Base-by-base conservation (phyloP, 108 stramenopile genomes). In the Skeletonema grethae region DNA sequence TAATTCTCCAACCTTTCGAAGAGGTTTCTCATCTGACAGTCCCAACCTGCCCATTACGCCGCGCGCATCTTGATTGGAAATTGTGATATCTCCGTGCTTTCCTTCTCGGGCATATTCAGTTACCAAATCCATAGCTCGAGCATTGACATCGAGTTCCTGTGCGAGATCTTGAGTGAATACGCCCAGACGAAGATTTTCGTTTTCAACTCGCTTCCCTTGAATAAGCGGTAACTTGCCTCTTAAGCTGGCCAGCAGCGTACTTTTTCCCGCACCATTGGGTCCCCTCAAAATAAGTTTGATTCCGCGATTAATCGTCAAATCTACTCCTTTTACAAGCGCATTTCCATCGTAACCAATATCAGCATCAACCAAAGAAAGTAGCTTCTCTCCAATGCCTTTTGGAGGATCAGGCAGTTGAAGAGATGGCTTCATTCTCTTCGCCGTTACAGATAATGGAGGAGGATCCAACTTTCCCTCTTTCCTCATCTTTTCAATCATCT, bases 231-330 rank as follows among this genome's bases (percentile, higher is more conserved):
- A 61, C 8, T 72, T 85, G 15, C 95, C 96, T 57, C 97, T 73
- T 10, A 99, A 70, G 0, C 96, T 85, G 59, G 94, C 82, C 60
- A 99, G 56, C 35, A 97, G 61, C 1, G 98, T 97, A 10, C 86
- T 84, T 61, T 99, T 99, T 7, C 97, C 92, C 8, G 93, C 94
- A 15, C 97, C 97, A 63, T 98, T 98, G 5, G 75, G 92, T 53
- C 79, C 96, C 70, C 84, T 79, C 4, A 96, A 29, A 18, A 95
- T 69, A 73, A 85, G 31, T 67, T 82, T 69, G 76, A 82, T 72
- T 68, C 84, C 82, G 75, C 84, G 56, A 41, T 80, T 75, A n/a
- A 87, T 56, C 3, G 55, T 55, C 29, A 87, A 50, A 46, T 87
- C 74, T 12, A 84, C 77, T 7, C 67, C 64, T 28, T 65, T 29